Conservation (phyloP, 495 filamentous ascomycete genomes). For the Aspergillus mulundensis region DNA sequence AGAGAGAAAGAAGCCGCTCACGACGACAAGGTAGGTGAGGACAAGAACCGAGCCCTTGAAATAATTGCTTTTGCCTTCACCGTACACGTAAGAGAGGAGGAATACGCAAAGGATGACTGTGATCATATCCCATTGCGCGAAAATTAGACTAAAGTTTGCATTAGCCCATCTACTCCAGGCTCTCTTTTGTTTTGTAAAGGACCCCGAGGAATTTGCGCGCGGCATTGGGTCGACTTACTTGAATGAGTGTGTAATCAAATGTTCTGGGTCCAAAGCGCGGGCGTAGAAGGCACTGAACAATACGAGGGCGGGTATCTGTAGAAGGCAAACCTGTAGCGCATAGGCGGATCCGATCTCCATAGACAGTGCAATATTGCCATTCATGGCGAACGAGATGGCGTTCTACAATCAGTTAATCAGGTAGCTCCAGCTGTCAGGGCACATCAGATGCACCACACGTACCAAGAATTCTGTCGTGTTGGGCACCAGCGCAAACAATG, state of each 20-base stretch:
- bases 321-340: conserved; percentile 92
- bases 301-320: conserved; percentile 92
- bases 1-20: conserved; percentile 87
- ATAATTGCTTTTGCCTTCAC: conserved; percentile 81
- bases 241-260: conserved; percentile 76
- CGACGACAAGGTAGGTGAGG: conserved; percentile 87
- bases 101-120: conserved; percentile 98
- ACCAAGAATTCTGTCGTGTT: conserved; percentile 98
- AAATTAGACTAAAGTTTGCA: conserved; percentile 67
- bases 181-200: no score
- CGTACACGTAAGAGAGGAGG: conserved; percentile 94
- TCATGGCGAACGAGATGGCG: conserved; percentile 99
- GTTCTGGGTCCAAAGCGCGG: conserved; percentile 44
- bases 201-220: no score
- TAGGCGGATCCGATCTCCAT: conserved; percentile 99
- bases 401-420: conserved; percentile 59
- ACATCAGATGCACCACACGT: conserved; percentile 28
- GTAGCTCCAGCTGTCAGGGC: neutral
- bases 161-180: neutral
- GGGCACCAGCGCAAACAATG: conserved; percentile 92
- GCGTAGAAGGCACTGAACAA: conserved; percentile 73
- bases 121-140: conserved; percentile 99
- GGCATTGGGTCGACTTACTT: conserved; percentile 41
- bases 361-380: conserved; percentile 97
- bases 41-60: conserved; percentile 87